phyloP scores from a whole-genome alignment of 306 rosid genomes.

The Erythrophleum fordii region DNA sequence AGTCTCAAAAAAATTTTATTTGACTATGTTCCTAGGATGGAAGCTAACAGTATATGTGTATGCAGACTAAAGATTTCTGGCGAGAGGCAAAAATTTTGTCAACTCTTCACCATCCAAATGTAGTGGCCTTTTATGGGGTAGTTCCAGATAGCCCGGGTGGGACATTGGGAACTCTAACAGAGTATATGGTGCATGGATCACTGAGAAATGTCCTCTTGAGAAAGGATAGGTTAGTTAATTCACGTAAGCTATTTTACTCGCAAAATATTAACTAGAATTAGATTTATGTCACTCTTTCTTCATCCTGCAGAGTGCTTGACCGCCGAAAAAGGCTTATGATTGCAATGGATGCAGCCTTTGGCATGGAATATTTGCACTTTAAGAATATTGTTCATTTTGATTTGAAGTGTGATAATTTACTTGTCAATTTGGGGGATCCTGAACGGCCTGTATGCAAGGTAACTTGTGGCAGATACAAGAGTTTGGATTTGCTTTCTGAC shows the following conservation, averaged over 20 bases:
- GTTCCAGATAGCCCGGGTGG: slow-evolving; percentile 90
- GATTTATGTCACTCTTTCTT: slow-evolving; percentile 37
- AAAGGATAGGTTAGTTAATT: slow-evolving; percentile 67
- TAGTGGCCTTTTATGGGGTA: slow-evolving; percentile 92
- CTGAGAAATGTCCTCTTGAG: slow-evolving; percentile 77
- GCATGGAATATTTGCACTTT: slow-evolving; percentile 97
- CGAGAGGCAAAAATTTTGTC: slow-evolving; percentile 93
- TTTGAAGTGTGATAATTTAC: slow-evolving; percentile 93
- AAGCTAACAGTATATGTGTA: slow-evolving; percentile 32
- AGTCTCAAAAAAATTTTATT: slow-evolving; percentile 8
- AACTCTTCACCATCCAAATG: slow-evolving; percentile 97
- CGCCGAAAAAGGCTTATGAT: slow-evolving; percentile 82
- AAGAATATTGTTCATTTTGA: slow-evolving; percentile 95
- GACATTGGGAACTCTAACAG: slow-evolving; percentile 88
- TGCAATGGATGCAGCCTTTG: slow-evolving; percentile 95
- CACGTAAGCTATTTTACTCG: slow-evolving; percentile 13
- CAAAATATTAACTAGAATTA: slow-evolving; percentile 6
- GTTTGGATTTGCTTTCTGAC: slow-evolving; percentile 1
- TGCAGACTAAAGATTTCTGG: slow-evolving; percentile 90
- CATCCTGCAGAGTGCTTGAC: slow-evolving; percentile 78
- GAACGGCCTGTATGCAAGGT: slow-evolving; percentile 97
- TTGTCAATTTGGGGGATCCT: slow-evolving; percentile 89
- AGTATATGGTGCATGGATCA: slow-evolving; percentile 95
- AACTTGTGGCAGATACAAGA: slow-evolving; percentile 34
- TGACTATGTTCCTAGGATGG: background rate